Evolutionary conservation across 164 flowering plant species (phyloP).

Genomic region (Aristolochia contorta): DNA sequence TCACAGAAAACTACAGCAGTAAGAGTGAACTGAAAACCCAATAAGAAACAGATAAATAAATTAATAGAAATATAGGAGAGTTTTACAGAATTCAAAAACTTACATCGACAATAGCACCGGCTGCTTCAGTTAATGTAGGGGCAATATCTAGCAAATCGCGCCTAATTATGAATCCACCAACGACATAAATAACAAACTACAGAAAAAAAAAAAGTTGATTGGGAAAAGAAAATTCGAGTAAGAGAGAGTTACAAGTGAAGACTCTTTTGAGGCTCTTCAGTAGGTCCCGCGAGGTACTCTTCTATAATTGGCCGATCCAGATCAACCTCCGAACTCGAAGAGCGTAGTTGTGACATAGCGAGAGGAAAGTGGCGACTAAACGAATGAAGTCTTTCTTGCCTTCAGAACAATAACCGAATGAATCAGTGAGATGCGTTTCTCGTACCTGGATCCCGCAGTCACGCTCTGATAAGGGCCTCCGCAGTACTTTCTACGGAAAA

Average conservation of each 20-base stretch:
- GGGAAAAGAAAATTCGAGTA: slow-evolving; percentile 3
- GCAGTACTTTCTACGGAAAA: no score
- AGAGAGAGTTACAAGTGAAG: slow-evolving; percentile 51
- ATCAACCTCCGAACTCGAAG: slow-evolving; percentile 45
- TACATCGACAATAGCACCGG: slow-evolving; percentile 96
- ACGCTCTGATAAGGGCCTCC: no score
- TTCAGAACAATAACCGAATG: no score
- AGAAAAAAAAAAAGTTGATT: neutral
- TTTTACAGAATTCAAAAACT: slow-evolving; percentile 9
- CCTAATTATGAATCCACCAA: slow-evolving; percentile 21
- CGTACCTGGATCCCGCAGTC: no score
- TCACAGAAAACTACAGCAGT: neutral
- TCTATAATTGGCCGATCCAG: slow-evolving; percentile 81
- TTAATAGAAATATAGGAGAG: no score
- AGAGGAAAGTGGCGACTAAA: neutral
- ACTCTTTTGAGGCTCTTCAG: slow-evolving; percentile 32
- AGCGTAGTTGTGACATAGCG: neutral
- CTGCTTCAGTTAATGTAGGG: slow-evolving; percentile 81
- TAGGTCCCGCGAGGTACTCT: slow-evolving; percentile 71
- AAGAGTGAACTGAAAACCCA: neutral
- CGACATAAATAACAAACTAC: neutral
- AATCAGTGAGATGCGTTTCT: no score
- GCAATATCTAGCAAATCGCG: slow-evolving; percentile 93
- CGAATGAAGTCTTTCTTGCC: no score
- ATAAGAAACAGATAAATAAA: no score